Base-by-base conservation (phyloP, 805 yeast genomes). In the Starmerella floris region DNA sequence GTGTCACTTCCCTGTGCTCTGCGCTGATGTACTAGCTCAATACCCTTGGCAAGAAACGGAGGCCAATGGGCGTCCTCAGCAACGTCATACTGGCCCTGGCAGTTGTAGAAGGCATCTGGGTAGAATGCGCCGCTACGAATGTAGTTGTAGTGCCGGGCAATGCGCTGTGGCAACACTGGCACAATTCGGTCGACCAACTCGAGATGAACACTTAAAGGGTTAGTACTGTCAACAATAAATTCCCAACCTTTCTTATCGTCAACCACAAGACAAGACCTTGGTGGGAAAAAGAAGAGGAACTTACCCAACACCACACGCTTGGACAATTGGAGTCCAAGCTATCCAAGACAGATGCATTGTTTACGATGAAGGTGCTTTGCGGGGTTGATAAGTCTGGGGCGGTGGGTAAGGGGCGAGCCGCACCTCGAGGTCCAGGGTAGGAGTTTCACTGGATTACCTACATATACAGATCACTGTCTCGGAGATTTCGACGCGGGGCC, bases 1-100 rank as follows among this genome's bases (percentile, higher is more conserved):
- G 52, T 48, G 31, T 54, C 51, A 11, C 20, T 20, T 13, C 47
- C 51, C 3, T 35, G 40, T 6, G 45, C 45, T 28, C 62, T 60
- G 40, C 55, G 55, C 23, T 62, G 59, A 23, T 59, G 56, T 57
- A 73, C 72, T 36, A 68, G 59, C 5, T 62, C 49, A 4, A 72
- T 69, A 0, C 77, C 74, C 2, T 58, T 56, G 4, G 62, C 56
- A 13, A 77, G 50, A 52, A 77, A 77, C 1, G 77, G 77, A 0
- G 83, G 83, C 84, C 85, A 78, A 54, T 78, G 84, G 0, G 77
- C 64, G 23, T 62, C 69, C 56, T 79, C 85, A 3, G 81, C 79
- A 2, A 68, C 68, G 10, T 68, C 66, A 3, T 71, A 63, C 22
- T 59, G 52, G 3, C 71, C 74, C 39, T 70, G 58, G 56, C 84